Conservation (phyloP, 257 asterid genomes). For the Solanum piurae region DNA sequence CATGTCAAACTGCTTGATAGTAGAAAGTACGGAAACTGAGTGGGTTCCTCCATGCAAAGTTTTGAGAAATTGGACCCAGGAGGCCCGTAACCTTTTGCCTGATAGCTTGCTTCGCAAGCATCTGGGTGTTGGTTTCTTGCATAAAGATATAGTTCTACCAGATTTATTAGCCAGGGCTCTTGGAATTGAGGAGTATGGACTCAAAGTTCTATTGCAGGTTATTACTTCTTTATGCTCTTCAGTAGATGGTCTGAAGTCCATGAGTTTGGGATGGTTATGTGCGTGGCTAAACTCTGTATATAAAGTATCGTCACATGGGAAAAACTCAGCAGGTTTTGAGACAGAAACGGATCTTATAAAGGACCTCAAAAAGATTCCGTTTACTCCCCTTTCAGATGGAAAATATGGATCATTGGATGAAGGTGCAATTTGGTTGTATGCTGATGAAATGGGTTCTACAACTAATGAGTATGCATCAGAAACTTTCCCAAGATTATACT, state of each 20-base stretch:
- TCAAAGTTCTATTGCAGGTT: constrained; percentile 40
- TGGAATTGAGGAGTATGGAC: constrained; percentile 88
- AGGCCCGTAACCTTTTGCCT: constrained; percentile 53
- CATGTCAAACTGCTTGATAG: constrained; percentile 61
- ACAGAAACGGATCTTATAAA: constrained; percentile 36
- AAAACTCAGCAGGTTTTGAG: constrained; percentile 20
- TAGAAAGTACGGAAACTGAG: constrained; percentile 38
- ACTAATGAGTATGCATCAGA: constrained; percentile 27
- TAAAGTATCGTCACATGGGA: constrained; percentile 23
- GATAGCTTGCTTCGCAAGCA: constrained; percentile 59
- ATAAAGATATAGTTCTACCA: constrained; percentile 61
- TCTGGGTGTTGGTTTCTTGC: constrained; percentile 76
- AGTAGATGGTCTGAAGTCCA: constrained; percentile 36
- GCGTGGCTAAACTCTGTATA: constrained; percentile 59
- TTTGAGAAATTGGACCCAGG: constrained; percentile 75
- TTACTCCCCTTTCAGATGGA: constrained; percentile 80
- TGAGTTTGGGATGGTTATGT: constrained; percentile 74
- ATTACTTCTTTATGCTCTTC: constrained; percentile 51
- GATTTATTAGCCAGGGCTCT: constrained; percentile 75
- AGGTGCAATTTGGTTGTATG: constrained; percentile 70
- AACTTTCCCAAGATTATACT: constrained; percentile 54
- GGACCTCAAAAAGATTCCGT: constrained; percentile 46
- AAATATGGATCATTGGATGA: constrained; percentile 52
- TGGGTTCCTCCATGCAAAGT: constrained; percentile 92
- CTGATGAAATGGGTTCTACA: constrained; percentile 30